phyloP scores from a whole-genome alignment of 2,329 filamentous ascomycete species.

The Xylariomycetidae sp. region DNA sequence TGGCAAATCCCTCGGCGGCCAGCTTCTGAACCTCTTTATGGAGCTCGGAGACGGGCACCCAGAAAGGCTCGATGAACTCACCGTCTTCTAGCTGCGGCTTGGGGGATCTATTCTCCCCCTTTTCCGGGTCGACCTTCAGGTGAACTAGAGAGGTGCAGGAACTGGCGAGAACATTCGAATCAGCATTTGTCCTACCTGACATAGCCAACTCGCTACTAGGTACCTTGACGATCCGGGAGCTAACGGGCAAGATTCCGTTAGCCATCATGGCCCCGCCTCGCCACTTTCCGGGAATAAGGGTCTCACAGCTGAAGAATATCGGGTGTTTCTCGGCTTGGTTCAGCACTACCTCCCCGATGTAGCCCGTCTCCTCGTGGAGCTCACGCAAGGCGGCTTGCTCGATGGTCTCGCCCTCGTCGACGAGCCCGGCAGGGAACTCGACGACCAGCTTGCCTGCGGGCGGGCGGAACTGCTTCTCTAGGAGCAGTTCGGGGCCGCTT shows the following conservation, averaged over 20 bases:
- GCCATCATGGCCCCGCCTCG: background rate
- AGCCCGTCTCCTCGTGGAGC: slow-evolving; percentile 33
- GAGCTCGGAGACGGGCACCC: slow-evolving; percentile 38
- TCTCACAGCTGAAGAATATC: slow-evolving; percentile 24
- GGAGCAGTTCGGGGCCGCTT: slow-evolving; percentile 24
- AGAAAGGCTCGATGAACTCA: slow-evolving; percentile 47
- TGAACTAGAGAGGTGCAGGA: slow-evolving; percentile 31
- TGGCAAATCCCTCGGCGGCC: slow-evolving; percentile 28
- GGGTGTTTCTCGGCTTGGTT: slow-evolving; percentile 16
- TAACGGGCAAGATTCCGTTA: no score
- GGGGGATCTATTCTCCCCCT: slow-evolving; percentile 38
- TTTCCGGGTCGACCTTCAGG: slow-evolving; percentile 37
- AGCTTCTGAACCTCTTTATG: slow-evolving; percentile 38
- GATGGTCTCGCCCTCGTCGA: slow-evolving; percentile 31
- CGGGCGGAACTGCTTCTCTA: slow-evolving; percentile 34
- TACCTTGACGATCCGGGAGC: slow-evolving; percentile 25
- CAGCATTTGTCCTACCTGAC: background rate
- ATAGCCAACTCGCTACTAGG: background rate
- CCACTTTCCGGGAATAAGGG: background rate
- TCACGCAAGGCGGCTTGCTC: slow-evolving; percentile 33
- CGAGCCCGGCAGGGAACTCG: slow-evolving; percentile 33
- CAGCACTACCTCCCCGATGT: slow-evolving; percentile 26
- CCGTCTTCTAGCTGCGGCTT: slow-evolving; percentile 42
- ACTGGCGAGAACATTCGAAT: slow-evolving; percentile 6
- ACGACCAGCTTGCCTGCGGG: slow-evolving; percentile 32